phyloP scores from a whole-genome alignment of 2,329 filamentous ascomycete species.

The Penicillium digitatum region DNA sequence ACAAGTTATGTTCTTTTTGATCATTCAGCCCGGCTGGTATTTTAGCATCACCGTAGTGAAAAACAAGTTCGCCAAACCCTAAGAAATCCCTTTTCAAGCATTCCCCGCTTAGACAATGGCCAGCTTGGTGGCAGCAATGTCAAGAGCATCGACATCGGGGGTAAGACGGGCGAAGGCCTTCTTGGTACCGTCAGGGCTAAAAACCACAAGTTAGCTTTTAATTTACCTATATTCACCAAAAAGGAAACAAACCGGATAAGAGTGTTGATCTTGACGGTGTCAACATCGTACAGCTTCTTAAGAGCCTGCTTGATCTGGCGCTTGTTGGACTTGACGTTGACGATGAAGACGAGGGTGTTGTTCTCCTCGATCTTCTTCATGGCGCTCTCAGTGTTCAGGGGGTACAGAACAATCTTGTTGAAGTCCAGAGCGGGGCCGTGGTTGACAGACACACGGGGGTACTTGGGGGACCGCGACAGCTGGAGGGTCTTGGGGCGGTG shows the following conservation, averaged over 20 bases:
- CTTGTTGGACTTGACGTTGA: conserved; percentile 98
- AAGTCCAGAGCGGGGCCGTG: conserved; percentile 89
- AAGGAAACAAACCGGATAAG: conserved; percentile 70
- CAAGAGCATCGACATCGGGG: conserved; percentile 93
- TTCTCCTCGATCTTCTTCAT: conserved; percentile 99
- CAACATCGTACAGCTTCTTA: conserved; percentile 99
- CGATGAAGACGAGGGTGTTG: conserved; percentile 98
- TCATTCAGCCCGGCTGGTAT: conserved; percentile 41
- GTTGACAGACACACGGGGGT: conserved; percentile 91
- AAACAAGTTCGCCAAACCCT: conserved; percentile 45
- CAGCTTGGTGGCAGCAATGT: conserved; percentile 99
- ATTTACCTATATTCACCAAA: not conserved
- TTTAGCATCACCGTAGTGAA: conserved; percentile 41
- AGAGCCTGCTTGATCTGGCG: conserved; percentile 96
- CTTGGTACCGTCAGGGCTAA: conserved; percentile 90
- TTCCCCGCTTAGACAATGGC: conserved; percentile 74
- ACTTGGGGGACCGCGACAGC: conserved; percentile 87
- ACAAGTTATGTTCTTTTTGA: conserved; percentile 33
- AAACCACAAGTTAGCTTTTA: conserved; percentile 11
- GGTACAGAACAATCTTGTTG: conserved; percentile 96
- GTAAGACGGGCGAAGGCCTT: conserved; percentile 98
- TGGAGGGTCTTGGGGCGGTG: conserved; percentile 95
- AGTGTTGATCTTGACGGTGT: conserved; percentile 98
- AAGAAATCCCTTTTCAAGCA: conserved; percentile 34
- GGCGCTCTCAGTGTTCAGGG: conserved; percentile 98